phyloP scores from a whole-genome alignment of 2,329 filamentous ascomycete species.

The Tolypocladium album region DNA sequence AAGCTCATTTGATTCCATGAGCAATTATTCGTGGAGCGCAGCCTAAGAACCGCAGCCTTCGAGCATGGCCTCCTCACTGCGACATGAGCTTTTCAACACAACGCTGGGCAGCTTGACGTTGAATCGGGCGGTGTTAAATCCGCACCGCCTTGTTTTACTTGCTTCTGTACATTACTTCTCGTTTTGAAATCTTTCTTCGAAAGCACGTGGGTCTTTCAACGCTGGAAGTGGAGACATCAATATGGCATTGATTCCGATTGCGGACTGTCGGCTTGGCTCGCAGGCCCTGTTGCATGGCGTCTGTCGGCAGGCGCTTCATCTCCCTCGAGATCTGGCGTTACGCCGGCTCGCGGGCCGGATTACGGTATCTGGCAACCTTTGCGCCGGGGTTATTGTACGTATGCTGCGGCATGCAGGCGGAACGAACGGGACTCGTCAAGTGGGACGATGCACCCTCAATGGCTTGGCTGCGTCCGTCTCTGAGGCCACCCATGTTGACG shows the following conservation, averaged over 20 bases:
- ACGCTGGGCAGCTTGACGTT: neutral
- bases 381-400: neutral
- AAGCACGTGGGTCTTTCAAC: neutral
- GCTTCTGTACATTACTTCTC: neutral
- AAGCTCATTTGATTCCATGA: slow-evolving; percentile 37
- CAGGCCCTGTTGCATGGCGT: neutral
- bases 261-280: neutral
- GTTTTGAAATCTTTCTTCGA: too few relatives aligned
- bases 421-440: neutral
- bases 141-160: neutral
- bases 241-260: neutral
- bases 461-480: neutral
- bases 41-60: slow-evolving; percentile 20
- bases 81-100: neutral
- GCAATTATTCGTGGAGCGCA: slow-evolving; percentile 48
- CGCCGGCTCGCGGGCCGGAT: neutral
- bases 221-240: neutral
- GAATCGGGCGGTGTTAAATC: neutral
- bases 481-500: neutral
- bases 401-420: neutral
- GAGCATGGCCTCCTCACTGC: neutral
- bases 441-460: slow-evolving; percentile 1
- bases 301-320: neutral
- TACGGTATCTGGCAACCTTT: neutral
- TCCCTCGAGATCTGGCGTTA: neutral